Evolutionary conservation across 169 alveolate genomes (phyloP).

Genomic region (Eimeria mitis): DNA sequence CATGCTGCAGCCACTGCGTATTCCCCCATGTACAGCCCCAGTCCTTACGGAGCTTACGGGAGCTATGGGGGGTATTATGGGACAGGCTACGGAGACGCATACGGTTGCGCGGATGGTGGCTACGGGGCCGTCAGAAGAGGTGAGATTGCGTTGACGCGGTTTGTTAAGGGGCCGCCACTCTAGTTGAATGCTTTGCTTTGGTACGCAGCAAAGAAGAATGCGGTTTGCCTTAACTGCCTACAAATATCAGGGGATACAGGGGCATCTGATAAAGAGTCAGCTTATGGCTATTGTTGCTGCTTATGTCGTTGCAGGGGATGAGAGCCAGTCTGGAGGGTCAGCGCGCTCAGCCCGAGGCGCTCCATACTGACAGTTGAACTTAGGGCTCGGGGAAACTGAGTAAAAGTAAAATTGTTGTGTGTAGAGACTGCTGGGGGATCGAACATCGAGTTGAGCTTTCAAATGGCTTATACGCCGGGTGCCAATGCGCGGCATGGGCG

Average conservation of each 20-base stretch:
- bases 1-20: slow-evolving; percentile 71
- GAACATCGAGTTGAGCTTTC: background rate
- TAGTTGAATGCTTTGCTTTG: background rate
- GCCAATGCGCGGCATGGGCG: background rate
- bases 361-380: slow-evolving; percentile 42
- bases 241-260: background rate
- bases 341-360: slow-evolving; percentile 74
- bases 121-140: slow-evolving; percentile 67
- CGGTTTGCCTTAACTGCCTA: background rate
- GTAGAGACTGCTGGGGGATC: slow-evolving; percentile 41
- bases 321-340: slow-evolving; percentile 31
- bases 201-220: too few species aligned
- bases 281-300: background rate
- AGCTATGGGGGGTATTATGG: slow-evolving; percentile 63
- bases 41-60: slow-evolving; percentile 57
- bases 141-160: background rate
- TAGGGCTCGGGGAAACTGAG: background rate
- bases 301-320: slow-evolving; percentile 28
- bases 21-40: slow-evolving; percentile 66
- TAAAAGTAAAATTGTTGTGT: slow-evolving; percentile 20
- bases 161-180: background rate
- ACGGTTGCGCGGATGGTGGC: slow-evolving; percentile 64
- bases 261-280: background rate
- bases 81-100: slow-evolving; percentile 61
- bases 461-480: background rate